Evolutionary conservation across 2,329 filamentous ascomycete species (phyloP), one percentile per base, ranked within the genome.

Genomic region (Beauveria medogensis): DNA sequence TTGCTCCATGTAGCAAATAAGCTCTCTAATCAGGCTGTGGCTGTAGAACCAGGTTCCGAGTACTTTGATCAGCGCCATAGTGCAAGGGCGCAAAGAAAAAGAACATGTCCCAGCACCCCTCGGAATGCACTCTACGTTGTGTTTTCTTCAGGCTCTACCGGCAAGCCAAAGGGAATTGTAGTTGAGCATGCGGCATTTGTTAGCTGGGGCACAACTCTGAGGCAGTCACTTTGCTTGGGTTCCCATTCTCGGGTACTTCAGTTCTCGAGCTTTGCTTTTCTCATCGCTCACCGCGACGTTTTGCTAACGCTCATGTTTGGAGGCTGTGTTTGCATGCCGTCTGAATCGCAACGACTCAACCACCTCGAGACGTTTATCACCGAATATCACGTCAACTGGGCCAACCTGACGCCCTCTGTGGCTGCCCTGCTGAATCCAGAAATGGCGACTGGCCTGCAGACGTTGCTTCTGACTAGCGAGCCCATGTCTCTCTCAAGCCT

Each of bases 131-230:
- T 59, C 6, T 69, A 69, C 37, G 77, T 81, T 64, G 78, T 80
- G 66, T 82, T 81, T 65, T 81, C 80, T n/a, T 81, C 79, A 14
- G 80, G 80, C n/a, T 79, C 76, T 30, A 81, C 79, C 0, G 80
- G 80, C 5, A 70, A 71, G 41, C 80, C 80, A 3, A 82, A 82
- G 69, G 80, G 79, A 40, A 77, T 81, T 18, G 71, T 80, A n/a
- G 64, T 70, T 22, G 63, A 65, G 18, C 66, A 68, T 59, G 62
- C 55, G 3, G 63, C 63, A 37, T 46, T 40, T 37, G 43, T 57
- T 10, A 61, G n/a, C 12, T 30, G 30, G 22, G 44, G 46, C 22
- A 50, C 53, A 34, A 41, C 22, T 24, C 22, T 54, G 8, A 16
- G 14, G 37, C 37, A 43, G 8, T 26, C 51, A 43, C 34, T 54